Evolutionary conservation across 371 early-diverging fungal genomes (phyloP), one percentile per base, ranked within the genome.

Genomic region (Dentiscutata heterogama): DNA sequence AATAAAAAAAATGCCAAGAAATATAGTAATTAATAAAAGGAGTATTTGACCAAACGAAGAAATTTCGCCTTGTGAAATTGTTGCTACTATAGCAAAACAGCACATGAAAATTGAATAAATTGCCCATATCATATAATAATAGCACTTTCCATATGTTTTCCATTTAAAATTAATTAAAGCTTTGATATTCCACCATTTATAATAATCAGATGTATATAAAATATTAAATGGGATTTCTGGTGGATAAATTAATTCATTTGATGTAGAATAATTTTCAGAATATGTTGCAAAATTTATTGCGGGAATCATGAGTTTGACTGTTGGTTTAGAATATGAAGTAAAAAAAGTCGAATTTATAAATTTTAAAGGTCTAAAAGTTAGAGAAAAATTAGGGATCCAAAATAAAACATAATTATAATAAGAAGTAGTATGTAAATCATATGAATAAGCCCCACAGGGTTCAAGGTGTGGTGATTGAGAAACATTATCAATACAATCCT

Each of bases 81-180:
- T 76, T 25, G 61, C n/a, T 7, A 56, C 60, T 14, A 76, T 0
- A 1, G 31, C 11, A 39, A 76, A 76, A 13, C 20, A 18, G 8
- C 18, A 8, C 11, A 76, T 20, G 58, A 56, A 76, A 13, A 60
- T 35, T 7, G 14, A 20, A 58, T 50, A 76, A 20, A 14, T 31
- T 10, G 1, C 0, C 60, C 76, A 76, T 10, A 56, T 7, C 5
- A 4, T 20, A n/a, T 58, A 76, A 70, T 70, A 42, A 60, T 76
- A 76, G 11, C n/a, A 46, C 35, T n/a, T 14, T 46, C 58, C 76
- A 60, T 25, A 76, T 6, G 56, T 60, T 10, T 76, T 29, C 76
- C 76, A 76, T 35, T 76, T 76, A 25, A 76, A 76, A 76, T 76
- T 58, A 20, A 76, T n/a, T 76, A 76, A 60, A 14, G 76, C 76